Base-by-base conservation (phyloP, 257 asterid species). In the Ehretia macrophylla region DNA sequence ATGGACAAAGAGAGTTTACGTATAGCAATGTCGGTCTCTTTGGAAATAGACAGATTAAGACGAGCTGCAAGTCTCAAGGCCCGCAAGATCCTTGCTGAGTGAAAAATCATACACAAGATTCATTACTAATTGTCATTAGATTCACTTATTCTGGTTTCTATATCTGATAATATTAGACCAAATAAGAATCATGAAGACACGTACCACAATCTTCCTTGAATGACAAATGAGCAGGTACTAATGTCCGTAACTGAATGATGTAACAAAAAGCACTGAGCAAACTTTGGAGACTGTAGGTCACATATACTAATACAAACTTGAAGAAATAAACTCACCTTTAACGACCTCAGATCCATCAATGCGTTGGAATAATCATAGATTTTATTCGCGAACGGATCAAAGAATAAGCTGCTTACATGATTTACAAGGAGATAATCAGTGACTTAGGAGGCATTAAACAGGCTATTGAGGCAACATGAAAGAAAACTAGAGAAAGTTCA, bases 61-160 rank as follows among this genome's bases (percentile, higher is more conserved):
- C 97, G 97, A 72, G 95, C 99, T 55, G 99, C 95, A 39, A 93
- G 84, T 77, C 99, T 88, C 75, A 93, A 58, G 65, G 95, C 97
- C 55, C 97, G 95, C 79, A 93, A 70, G 67, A 93, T 93, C 76
- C 99, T 89, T 57, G 97, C 99, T 88, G 88, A 62, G 65, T 53
- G 19, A 35, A 58, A 38, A 32, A 54, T 11, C 47, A 58, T 18
- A 18, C 22, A 9, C 14, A 50, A 32, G 12, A 40, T 47, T 45
- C 51, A 47, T 9, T 47, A 9, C 52, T 11, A 49, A 49, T 9
- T 49, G 20, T 8, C 22, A 49, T 17, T 17, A n/a, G 20, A 8
- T 17, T 49, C 10, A 51, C 51, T 51, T 61, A 37, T 45, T 67
- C 38, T 50, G 58, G 35, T 27, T n/a, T 27, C 35, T 11, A 52